Evolutionary conservation across 345 rosid species (phyloP).

Genomic region (Rhodamnia argentea): DNA sequence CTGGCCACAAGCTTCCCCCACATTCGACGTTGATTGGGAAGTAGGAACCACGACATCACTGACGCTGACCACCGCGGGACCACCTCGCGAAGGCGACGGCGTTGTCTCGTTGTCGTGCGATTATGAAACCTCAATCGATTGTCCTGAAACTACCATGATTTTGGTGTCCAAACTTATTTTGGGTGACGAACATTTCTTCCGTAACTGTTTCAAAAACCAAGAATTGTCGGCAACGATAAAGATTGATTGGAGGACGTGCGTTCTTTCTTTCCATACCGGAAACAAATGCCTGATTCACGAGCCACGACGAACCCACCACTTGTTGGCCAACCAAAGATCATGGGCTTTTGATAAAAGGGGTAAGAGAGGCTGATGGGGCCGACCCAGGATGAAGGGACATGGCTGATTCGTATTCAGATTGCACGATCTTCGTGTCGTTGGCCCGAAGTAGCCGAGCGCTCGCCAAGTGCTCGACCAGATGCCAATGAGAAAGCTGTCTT

Average conservation of each 20-base stretch:
- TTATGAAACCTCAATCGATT: not conserved
- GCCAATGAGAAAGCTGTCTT: not conserved
- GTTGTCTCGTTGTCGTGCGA: not conserved
- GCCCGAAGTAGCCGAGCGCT: not conserved
- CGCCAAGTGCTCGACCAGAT: not conserved
- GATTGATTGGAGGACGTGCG: too few relatives aligned
- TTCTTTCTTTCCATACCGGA: too few relatives aligned
- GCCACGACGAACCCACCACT: too few relatives aligned
- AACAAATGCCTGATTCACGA: too few relatives aligned
- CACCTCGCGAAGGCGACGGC: not conserved
- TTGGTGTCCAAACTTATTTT: not conserved
- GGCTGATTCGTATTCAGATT: not conserved
- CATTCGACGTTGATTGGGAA: not conserved
- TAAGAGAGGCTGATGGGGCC: not conserved
- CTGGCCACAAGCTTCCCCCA: not conserved
- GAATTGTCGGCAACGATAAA: too few relatives aligned
- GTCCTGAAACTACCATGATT: not conserved
- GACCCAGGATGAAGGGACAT: not conserved
- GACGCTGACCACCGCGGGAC: not conserved
- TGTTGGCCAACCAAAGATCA: too few relatives aligned
- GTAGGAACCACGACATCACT: not conserved
- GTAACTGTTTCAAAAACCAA: not conserved
- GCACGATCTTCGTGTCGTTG: not conserved
- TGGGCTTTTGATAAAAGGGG: not conserved
- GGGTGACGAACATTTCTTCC: not conserved